phyloP scores from a whole-genome alignment of 257 asterid species.

The Leonotis leonurus region DNA sequence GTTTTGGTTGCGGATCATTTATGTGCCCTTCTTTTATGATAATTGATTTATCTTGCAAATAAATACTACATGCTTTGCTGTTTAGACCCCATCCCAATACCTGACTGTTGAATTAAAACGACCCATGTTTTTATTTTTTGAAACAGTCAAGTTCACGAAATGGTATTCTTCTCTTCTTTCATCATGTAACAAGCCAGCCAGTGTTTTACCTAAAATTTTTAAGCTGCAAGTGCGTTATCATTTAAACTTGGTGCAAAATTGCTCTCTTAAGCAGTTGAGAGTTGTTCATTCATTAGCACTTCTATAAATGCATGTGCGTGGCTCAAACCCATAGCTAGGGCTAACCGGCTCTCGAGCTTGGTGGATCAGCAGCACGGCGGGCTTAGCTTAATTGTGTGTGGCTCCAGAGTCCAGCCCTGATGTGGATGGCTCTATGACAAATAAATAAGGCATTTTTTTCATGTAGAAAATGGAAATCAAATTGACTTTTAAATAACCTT shows the following conservation, averaged over 20 bases:
- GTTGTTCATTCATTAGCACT: background rate
- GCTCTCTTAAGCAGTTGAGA: background rate
- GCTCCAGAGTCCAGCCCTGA: too few species aligned
- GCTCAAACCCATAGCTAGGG: too few species aligned
- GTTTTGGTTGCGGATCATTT: background rate
- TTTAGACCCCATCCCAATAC: background rate
- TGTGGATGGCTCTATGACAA: too few species aligned
- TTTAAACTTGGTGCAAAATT: background rate
- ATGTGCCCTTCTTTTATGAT: background rate
- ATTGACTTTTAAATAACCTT: too few species aligned
- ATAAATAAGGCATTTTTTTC: too few species aligned
- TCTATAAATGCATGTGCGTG: too few species aligned
- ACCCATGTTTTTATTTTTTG: background rate
- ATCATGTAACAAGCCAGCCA: background rate
- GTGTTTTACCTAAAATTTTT: background rate
- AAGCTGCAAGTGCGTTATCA: background rate
- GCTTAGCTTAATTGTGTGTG: too few species aligned
- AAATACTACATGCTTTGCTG: constrained; percentile 17
- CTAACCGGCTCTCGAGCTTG: too few species aligned
- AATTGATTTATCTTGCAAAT: constrained; percentile 13
- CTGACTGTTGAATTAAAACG: background rate
- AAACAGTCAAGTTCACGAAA: background rate
- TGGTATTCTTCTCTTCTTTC: background rate
- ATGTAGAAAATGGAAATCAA: too few species aligned
- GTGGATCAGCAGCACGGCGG: too few species aligned